A percentile compares a stretch with the other conserved stretches of the same genome.
Conservation (phyloP, 306 rosid species). For the Styphnolobium japonicum region DNA sequence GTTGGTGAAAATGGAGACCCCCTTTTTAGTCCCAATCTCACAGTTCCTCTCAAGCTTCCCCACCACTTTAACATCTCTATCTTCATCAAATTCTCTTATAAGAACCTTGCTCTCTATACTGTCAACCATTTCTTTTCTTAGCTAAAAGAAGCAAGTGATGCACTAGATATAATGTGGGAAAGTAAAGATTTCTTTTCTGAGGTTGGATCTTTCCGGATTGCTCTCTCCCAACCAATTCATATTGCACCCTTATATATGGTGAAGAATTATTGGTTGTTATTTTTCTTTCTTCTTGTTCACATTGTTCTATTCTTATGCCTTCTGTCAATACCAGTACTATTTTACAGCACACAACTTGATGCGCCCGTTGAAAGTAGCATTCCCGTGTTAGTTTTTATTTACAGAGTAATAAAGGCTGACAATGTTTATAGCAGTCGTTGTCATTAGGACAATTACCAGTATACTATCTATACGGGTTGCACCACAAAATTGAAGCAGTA, state of each 20-base stretch:
- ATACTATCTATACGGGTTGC: conserved; percentile 11
- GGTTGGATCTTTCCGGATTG: conserved; percentile 31
- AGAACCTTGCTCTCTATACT: conserved; percentile 41
- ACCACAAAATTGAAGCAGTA: conserved; percentile 16
- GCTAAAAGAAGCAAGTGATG: conserved; percentile 32
- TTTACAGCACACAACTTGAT: conserved; percentile 29
- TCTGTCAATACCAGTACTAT: background rate
- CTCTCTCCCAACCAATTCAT: conserved; percentile 31
- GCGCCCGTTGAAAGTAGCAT: conserved; percentile 27
- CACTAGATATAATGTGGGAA: conserved; percentile 18
- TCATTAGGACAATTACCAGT: conserved; percentile 1
- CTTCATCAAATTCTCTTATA: conserved; percentile 67
- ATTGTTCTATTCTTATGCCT: background rate
- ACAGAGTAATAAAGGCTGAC: conserved; percentile 28
- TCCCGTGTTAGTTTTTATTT: background rate
- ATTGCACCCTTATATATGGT: conserved; percentile 29
- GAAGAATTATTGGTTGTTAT: background rate
- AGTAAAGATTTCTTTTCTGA: conserved; percentile 11
- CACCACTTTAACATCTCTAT: conserved; percentile 64
- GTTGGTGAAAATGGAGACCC: conserved; percentile 62
- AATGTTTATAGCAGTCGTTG: conserved; percentile 14
- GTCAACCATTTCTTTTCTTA: conserved; percentile 43
- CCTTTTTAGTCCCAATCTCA: conserved; percentile 67
- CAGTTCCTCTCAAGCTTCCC: conserved; percentile 78
- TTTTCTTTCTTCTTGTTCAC: background rate